Evolutionary conservation across 768 basidiomycete genomes (phyloP), one percentile per base, ranked within the genome.

Genomic region (Candolleomyces eurysporus): DNA sequence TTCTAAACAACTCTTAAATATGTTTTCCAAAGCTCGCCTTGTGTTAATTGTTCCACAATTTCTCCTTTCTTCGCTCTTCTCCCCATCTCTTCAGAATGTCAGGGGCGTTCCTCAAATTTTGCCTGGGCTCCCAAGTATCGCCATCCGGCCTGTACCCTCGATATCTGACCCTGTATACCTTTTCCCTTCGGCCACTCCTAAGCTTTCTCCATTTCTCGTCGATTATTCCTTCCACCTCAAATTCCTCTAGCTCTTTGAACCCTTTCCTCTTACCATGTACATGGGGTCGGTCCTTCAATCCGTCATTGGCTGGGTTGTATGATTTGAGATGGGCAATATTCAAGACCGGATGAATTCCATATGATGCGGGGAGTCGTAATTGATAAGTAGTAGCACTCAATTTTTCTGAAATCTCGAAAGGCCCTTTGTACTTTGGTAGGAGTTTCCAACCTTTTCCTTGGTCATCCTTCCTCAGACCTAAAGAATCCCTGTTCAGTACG

Each of bases 311-410:
- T 21, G 3, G 0, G 0, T 54, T 26, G 49, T 75, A 75, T 13
- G 30, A 50, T 57, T 74, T 69, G 4, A 77, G 63, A 51, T 76
- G 75, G 0, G 66, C 65, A 5, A 76, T 73, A 48, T 74, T 75
- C 2, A 77, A 42, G 4, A 77, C 65, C 4, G 72, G 71, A 58
- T 75, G 72, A 2, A 71, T 74, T 2, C 65, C 60, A 61, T 73
- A 72, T 0, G 69, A 69, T 0, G 59, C 61, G 0, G 76, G 76
- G 11, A 76, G 14, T 3, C 70, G 55, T 1, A 76, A 40, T 3
- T 62, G 67, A 58, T 77, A 76, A 11, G 71, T 63, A 0, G 71
- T 65, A 0, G 68, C 60, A 45, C 69, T 70, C 0, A 75, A 16
- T 57, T 74, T 74, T 46, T 63, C 31, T 0, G 62, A 13, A 0